phyloP scores from a whole-genome alignment of 78 protist species.

The Mastigamoeba balamuthi region DNA sequence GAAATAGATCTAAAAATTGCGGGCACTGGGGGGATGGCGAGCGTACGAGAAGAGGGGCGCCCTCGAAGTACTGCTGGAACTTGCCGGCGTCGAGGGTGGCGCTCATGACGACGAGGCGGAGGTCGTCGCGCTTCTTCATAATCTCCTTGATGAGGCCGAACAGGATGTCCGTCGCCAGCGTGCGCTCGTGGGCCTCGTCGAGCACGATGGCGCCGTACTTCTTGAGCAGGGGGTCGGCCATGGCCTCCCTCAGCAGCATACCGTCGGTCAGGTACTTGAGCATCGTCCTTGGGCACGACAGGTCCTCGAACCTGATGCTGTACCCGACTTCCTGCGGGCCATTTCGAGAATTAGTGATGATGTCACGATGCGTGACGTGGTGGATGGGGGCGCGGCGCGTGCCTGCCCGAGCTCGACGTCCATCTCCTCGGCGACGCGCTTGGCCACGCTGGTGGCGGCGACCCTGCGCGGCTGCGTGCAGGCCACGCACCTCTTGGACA shows the following conservation, averaged over 20 bases:
- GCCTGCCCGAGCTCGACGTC: constrained; percentile 93
- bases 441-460: constrained; percentile 85
- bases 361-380: neutral
- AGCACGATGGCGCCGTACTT: constrained; percentile 79
- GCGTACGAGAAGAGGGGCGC: constrained; percentile 67
- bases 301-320: constrained; percentile 97
- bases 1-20: no score
- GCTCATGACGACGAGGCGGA: constrained; percentile 88
- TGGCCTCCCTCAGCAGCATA: constrained; percentile 97
- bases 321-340: constrained; percentile 96
- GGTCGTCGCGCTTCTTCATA: constrained; percentile 52
- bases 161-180: constrained; percentile 96
- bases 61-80: constrained; percentile 85
- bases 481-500: constrained; percentile 52
- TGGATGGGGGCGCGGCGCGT: no score
- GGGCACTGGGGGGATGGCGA: no score
- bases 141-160: constrained; percentile 86
- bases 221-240: constrained; percentile 84
- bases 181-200: constrained; percentile 99
- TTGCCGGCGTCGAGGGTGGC: constrained; percentile 99
- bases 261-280: constrained; percentile 92
- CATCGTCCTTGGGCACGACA: constrained; percentile 61
- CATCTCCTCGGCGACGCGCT: constrained; percentile 96
- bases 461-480: constrained; percentile 99
- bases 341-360: no score